A percentile compares a stretch with the other conserved stretches of the same genome.
Evolutionary conservation across 768 basidiomycete species (phyloP).

Genomic region (Mycena sanguinolenta): DNA sequence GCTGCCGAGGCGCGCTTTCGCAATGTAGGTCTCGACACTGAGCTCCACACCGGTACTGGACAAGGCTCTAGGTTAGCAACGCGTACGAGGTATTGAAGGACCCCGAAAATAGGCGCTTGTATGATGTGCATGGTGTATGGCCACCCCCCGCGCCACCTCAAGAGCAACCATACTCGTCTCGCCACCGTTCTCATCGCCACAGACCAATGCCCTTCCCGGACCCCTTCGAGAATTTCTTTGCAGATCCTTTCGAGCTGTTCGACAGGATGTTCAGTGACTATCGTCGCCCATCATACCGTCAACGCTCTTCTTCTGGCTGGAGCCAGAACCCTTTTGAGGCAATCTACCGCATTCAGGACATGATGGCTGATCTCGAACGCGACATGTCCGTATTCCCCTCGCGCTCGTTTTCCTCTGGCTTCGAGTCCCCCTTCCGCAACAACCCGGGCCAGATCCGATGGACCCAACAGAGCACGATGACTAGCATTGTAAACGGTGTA

Average conservation of each 20-base stretch:
- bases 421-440: slow-evolving; percentile 42
- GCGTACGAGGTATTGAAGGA: slow-evolving; percentile 84
- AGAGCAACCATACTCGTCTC: slow-evolving; percentile 30
- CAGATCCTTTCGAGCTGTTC: slow-evolving; percentile 83
- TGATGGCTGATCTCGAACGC: slow-evolving; percentile 49
- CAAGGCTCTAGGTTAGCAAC: slow-evolving; percentile 69
- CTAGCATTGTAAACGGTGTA: slow-evolving; percentile 74
- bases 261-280: slow-evolving; percentile 75
- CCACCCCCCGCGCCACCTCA: slow-evolving; percentile 63
- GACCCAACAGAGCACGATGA: slow-evolving; percentile 69
- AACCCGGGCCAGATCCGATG: slow-evolving; percentile 51
- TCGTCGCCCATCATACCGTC: slow-evolving; percentile 44
- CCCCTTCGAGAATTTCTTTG: slow-evolving; percentile 65
- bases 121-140: slow-evolving; percentile 82
- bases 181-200: slow-evolving; percentile 35
- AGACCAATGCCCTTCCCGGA: slow-evolving; percentile 41
- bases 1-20: slow-evolving; percentile 70
- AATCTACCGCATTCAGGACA: slow-evolving; percentile 49
- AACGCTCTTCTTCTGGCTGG: slow-evolving; percentile 40
- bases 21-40: slow-evolving; percentile 44
- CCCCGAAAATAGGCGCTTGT: slow-evolving; percentile 69
- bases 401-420: slow-evolving; percentile 34
- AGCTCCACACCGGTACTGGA: background rate
- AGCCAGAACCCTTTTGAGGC: slow-evolving; percentile 50
- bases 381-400: slow-evolving; percentile 45